Evolutionary conservation across 2,329 filamentous ascomycete species (phyloP).

Genomic region (Microdochium bolleyi): DNA sequence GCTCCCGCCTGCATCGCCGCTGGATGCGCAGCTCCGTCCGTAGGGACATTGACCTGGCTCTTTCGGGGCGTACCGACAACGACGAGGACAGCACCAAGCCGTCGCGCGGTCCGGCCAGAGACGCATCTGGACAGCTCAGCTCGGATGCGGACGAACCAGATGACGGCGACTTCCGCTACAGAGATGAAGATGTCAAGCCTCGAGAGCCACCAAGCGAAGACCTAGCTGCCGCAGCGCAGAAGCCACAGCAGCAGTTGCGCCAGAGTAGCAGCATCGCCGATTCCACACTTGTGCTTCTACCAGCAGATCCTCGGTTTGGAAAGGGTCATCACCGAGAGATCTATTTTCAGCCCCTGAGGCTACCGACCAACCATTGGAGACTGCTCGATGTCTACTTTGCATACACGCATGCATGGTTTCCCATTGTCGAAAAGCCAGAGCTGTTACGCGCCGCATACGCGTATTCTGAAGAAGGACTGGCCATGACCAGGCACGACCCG

Average conservation of each 20-base stretch:
- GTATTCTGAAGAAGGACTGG: slow-evolving; percentile 28
- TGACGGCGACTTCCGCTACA: neutral
- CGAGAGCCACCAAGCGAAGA: neutral
- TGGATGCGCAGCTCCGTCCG: slow-evolving; percentile 58
- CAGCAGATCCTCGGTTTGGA: neutral
- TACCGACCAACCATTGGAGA: slow-evolving; percentile 48
- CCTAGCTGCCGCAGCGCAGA: neutral
- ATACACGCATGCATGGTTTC: slow-evolving; percentile 71
- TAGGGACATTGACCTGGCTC: slow-evolving; percentile 52
- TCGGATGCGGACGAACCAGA: slow-evolving; percentile 7
- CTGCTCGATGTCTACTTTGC: slow-evolving; percentile 68
- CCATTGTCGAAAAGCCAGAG: slow-evolving; percentile 60
- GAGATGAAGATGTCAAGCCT: neutral
- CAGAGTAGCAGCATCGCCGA: neutral
- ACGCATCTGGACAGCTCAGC: slow-evolving; percentile 21
- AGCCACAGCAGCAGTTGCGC: neutral
- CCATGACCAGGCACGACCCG: slow-evolving; percentile 13
- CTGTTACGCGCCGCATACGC: slow-evolving; percentile 39
- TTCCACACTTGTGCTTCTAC: neutral
- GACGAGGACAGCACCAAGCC: slow-evolving; percentile 19
- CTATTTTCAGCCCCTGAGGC: slow-evolving; percentile 11
- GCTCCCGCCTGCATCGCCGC: slow-evolving; percentile 49
- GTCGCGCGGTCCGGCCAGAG: slow-evolving; percentile 19
- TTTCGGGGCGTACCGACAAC: slow-evolving; percentile 33
- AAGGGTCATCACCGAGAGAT: neutral